phyloP scores from a whole-genome alignment of 108 stramenopile genomes.

The Cyclostephanos invisitatus region DNA sequence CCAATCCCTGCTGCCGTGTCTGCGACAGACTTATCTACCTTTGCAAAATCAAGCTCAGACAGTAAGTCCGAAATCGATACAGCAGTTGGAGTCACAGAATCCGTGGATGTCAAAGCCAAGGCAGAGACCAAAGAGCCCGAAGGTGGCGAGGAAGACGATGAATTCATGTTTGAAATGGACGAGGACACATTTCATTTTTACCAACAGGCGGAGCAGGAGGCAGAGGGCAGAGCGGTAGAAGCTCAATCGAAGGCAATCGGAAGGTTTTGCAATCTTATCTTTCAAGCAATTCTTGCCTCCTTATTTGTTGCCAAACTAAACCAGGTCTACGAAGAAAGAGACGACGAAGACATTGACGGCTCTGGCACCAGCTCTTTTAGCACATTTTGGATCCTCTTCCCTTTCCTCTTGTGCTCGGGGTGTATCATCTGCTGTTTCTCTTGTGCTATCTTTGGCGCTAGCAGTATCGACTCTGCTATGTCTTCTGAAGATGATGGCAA shows the following conservation, averaged over 20 bases:
- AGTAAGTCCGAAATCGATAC: slow-evolving; percentile 18
- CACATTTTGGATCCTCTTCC: slow-evolving; percentile 81
- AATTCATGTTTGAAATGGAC: slow-evolving; percentile 54
- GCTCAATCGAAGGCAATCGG: slow-evolving; percentile 57
- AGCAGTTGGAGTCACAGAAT: slow-evolving; percentile 18
- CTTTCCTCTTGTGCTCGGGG: slow-evolving; percentile 68
- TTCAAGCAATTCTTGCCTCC: slow-evolving; percentile 61
- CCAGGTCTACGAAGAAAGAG: slow-evolving; percentile 44
- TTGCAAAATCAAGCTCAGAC: neutral
- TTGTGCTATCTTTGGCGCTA: slow-evolving; percentile 72
- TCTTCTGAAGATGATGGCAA: slow-evolving; percentile 24
- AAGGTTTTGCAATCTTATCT: slow-evolving; percentile 50
- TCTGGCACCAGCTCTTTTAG: slow-evolving; percentile 51
- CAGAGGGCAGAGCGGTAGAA: slow-evolving; percentile 64
- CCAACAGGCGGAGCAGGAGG: slow-evolving; percentile 68
- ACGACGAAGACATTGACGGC: slow-evolving; percentile 43
- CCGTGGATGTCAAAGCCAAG: neutral
- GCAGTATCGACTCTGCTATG: slow-evolving; percentile 37
- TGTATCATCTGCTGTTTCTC: slow-evolving; percentile 62
- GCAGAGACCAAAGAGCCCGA: slow-evolving; percentile 7
- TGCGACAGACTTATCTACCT: neutral
- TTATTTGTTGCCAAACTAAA: slow-evolving; percentile 77
- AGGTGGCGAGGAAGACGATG: slow-evolving; percentile 43
- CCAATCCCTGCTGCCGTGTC: neutral
- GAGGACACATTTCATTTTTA: slow-evolving; percentile 72